Evolutionary conservation across 345 rosid species (phyloP).

Genomic region (Eutrema heterophyllum): DNA sequence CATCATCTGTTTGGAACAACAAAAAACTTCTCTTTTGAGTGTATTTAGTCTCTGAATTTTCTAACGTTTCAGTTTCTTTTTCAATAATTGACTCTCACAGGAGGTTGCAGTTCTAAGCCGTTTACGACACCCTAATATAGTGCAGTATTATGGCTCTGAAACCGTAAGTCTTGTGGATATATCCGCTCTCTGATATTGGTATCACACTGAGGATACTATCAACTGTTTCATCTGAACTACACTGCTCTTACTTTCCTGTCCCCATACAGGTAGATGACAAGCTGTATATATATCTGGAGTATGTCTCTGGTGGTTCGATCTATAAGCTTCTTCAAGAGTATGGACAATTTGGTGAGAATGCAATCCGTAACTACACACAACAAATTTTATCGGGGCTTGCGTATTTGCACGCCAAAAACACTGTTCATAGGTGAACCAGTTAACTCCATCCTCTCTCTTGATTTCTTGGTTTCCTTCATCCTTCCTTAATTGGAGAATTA

Average conservation of each 20-base stretch:
- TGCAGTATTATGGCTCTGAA: conserved; percentile 80
- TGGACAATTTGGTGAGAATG: conserved; percentile 64
- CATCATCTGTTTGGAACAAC: neutral
- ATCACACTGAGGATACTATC: neutral
- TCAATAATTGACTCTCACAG: conserved; percentile 32
- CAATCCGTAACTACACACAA: conserved; percentile 69
- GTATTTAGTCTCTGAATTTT: neutral
- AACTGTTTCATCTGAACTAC: neutral
- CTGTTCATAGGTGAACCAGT: conserved; percentile 59
- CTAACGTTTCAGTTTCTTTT: neutral
- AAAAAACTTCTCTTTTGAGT: neutral
- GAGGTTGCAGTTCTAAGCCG: conserved; percentile 66
- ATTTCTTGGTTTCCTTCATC: neutral
- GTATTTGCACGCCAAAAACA: conserved; percentile 63
- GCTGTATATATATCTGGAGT: conserved; percentile 75
- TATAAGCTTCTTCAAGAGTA: conserved; percentile 82
- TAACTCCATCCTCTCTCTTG: neutral
- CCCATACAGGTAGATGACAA: conserved; percentile 56
- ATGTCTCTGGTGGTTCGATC: conserved; percentile 82
- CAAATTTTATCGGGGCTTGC: conserved; percentile 79
- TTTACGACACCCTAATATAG: conserved; percentile 66
- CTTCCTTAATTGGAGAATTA: neutral
- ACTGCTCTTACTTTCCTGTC: neutral
- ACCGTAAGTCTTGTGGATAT: conserved; percentile 37
- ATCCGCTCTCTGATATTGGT: neutral